Evolutionary conservation across 148 eudicot species (phyloP).

Genomic region (Chenopodium berlandieri): DNA sequence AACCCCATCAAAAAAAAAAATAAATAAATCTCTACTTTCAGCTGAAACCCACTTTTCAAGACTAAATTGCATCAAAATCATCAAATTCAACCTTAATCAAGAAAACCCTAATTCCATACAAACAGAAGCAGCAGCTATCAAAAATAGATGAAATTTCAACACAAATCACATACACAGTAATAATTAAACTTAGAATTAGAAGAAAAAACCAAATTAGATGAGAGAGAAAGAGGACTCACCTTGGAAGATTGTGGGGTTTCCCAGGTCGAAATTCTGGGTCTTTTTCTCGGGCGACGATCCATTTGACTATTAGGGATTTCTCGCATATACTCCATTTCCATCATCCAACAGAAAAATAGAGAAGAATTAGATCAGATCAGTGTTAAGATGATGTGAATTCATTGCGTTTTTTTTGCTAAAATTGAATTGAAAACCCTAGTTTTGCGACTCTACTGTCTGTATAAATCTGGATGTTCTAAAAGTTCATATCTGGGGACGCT

Average conservation of each 20-base stretch:
- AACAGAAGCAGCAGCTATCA: neutral
- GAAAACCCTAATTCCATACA: conserved; percentile 9
- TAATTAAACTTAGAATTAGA: neutral
- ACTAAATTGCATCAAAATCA: neutral
- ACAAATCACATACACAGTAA: neutral
- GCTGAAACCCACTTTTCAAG: neutral
- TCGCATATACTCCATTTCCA: conserved; percentile 47
- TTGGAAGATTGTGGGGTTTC: conserved; percentile 47
- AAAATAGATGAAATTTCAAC: neutral
- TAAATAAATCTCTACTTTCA: neutral
- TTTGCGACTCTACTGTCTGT: conserved; percentile 21
- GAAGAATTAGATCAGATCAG: conserved; percentile 1
- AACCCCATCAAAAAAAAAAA: too few species aligned
- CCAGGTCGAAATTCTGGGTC: conserved; percentile 51
- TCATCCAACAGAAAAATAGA: conserved; percentile 12
- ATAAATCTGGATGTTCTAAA: conserved; percentile 21
- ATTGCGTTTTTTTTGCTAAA: neutral
- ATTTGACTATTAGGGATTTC: conserved; percentile 43
- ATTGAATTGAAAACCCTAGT: conserved; percentile 36
- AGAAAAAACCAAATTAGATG: neutral
- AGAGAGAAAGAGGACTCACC: conserved; percentile 33
- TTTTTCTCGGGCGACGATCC: conserved; percentile 68
- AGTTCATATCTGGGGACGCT: conserved; percentile 8
- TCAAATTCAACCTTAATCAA: neutral
- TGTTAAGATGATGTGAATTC: neutral